These are phyloP conservation scores for Alternaria ethzedia DNA, from an alignment of 2,329 filamentous ascomycete genomes.

Conservation along the genomic window DNA sequence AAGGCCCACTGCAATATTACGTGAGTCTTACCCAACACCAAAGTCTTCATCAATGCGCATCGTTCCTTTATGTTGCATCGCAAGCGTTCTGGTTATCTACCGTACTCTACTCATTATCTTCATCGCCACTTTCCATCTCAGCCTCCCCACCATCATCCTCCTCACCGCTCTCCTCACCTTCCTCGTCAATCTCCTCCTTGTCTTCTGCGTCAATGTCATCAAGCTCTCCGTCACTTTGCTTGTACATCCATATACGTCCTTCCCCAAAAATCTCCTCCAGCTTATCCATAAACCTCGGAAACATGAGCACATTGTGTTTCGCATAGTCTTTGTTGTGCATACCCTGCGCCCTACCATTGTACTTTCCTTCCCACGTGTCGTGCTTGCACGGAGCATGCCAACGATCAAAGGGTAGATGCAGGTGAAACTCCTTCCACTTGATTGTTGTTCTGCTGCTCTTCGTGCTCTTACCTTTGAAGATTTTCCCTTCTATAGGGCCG, in stretches of 20 bases:
- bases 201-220: background rate
- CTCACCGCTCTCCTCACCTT: background rate
- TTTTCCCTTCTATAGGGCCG: background rate
- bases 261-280: background rate
- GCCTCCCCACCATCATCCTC: background rate
- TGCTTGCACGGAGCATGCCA: background rate
- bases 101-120: background rate
- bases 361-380: background rate
- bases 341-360: background rate
- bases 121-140: background rate
- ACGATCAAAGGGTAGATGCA: background rate
- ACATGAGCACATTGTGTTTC: background rate
- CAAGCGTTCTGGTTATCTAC: background rate
- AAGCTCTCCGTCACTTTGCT: background rate
- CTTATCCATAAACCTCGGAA: background rate
- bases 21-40: too few relatives aligned
- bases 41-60: background rate
- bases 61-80: background rate
- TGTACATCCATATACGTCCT: background rate
- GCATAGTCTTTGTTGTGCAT: background rate
- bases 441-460: background rate
- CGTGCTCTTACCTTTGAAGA: background rate
- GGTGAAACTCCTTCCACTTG: background rate
- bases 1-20: too few relatives aligned
- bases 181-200: background rate